Evolutionary conservation across 2,329 filamentous ascomycete species (phyloP), one percentile per base, ranked within the genome.

Genomic region (Sclerotinia borealis): DNA sequence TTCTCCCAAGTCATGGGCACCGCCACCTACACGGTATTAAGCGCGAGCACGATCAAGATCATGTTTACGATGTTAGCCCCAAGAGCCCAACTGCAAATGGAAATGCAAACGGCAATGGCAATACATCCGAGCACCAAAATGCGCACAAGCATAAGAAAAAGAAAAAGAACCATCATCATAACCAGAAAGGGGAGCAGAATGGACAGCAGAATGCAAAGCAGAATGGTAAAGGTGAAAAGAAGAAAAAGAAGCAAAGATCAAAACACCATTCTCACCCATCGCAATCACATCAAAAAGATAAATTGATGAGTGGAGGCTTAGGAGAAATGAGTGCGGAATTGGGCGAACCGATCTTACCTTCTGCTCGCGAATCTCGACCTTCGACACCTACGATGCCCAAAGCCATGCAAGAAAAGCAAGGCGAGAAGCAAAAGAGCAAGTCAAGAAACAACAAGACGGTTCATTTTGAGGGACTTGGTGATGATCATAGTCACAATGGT

Each of bases 191-290:
- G 2, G 34, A 52, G 2, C 50, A 8, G 0, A 9, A 2, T 10
- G 11, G 34, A 17, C 27, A n/a, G 34, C 1, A 17, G 11, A 3
- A n/a, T 8, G 13, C 4, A 11, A 19, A 13, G 17, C 39, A 43
- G 19, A 45, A 48, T 10, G 34, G 34, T 6, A 51, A n/a, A 31
- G 15, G 13, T 19, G 19, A 22, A 19, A 36, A 39, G n/a, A 34
- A 47, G 25, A 52, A 43, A 9, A 47, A 59, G 47, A 41, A 27
- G 22, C 41, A 65, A n/a, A 61, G 54, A n/a, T 50, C 19, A 17
- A 52, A 45, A 15, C 15, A 50, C 3, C 31, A 31, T 3, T 45
- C 54, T 34, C 15, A n/a, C 15, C 27, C 22, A 45, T 34, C 13
- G 13, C 39, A 25, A 25, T 13, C 22, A 7, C 27, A 15, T 9